Evolutionary conservation across 176 grass and related monocot species (phyloP).

Genomic region (Cocos nucifera): DNA sequence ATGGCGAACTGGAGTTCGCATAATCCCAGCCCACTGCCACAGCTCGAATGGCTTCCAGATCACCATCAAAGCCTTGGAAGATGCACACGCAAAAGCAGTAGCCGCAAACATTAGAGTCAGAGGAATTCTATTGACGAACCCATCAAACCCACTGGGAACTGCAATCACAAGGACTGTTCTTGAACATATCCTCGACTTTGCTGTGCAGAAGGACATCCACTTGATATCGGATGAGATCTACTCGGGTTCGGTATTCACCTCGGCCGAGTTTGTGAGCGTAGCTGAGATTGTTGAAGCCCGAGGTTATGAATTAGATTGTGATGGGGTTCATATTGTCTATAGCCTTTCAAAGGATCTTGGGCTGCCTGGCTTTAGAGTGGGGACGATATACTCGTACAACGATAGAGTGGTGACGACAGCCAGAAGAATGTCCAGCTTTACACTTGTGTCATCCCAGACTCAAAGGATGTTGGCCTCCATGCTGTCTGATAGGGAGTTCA

Average conservation of each 20-base stretch:
- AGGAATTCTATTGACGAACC: slow-evolving; percentile 8
- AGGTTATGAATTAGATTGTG: not conserved
- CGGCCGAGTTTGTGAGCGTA: slow-evolving; percentile 5
- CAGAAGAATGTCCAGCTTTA: slow-evolving; percentile 14
- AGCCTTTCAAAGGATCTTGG: slow-evolving; percentile 18
- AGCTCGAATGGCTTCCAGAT: slow-evolving; percentile 16
- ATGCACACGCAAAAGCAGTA: not conserved
- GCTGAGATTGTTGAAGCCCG: not conserved
- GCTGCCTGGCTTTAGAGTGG: slow-evolving; percentile 5
- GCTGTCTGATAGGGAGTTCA: not conserved
- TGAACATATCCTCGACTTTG: slow-evolving; percentile 1
- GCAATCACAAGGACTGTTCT: not conserved
- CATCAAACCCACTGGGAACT: slow-evolving; percentile 6
- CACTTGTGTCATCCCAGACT: slow-evolving; percentile 8
- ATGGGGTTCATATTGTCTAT: slow-evolving; percentile 9
- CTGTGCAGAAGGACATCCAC: not conserved
- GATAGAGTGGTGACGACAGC: slow-evolving; percentile 3
- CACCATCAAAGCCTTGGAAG: not conserved
- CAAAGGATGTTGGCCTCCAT: slow-evolving; percentile 10
- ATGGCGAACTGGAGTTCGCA: slow-evolving; percentile 6
- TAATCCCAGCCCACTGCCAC: slow-evolving; percentile 10
- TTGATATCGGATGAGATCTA: slow-evolving; percentile 15
- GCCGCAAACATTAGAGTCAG: not conserved
- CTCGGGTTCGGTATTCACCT: slow-evolving; percentile 9
- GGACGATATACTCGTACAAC: slow-evolving; percentile 10